These are phyloP conservation scores for Phyllosticta paracitricarpa DNA, from an alignment of 2,329 filamentous ascomycete genomes.

Conservation along the genomic window DNA sequence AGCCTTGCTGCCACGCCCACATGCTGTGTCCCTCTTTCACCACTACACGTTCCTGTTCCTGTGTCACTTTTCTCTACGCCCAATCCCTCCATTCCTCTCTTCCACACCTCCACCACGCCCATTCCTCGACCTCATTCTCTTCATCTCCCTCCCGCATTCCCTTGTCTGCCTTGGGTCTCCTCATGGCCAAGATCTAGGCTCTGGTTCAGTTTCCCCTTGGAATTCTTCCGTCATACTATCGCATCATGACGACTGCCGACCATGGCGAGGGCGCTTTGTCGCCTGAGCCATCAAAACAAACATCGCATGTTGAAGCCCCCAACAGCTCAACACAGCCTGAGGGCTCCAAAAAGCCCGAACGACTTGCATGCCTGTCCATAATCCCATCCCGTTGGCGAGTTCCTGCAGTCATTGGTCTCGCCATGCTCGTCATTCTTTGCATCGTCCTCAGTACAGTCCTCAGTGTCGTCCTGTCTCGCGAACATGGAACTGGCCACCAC, in stretches of 20 bases:
- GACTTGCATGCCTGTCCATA: neutral
- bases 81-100: neutral
- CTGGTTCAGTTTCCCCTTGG: neutral
- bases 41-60: neutral
- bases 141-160: constrained; percentile 15
- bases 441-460: constrained; percentile 3
- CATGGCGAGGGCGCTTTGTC: neutral
- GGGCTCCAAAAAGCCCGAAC: neutral
- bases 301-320: neutral
- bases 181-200: neutral
- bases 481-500: neutral
- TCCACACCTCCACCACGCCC: neutral
- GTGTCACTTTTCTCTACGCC: neutral
- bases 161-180: neutral
- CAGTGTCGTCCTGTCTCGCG: constrained; percentile 3
- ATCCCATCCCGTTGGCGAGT: constrained; percentile 3
- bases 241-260: neutral
- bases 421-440: constrained; percentile 3
- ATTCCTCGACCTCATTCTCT: constrained; percentile 2
- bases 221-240: neutral
- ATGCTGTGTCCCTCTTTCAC: neutral
- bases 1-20: neutral
- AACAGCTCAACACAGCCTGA: neutral
- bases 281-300: neutral
- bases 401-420: neutral